Evolutionary conservation across 768 basidiomycete genomes (phyloP), one percentile per base, ranked within the genome.

Genomic region (Hygrocybe coccinea): DNA sequence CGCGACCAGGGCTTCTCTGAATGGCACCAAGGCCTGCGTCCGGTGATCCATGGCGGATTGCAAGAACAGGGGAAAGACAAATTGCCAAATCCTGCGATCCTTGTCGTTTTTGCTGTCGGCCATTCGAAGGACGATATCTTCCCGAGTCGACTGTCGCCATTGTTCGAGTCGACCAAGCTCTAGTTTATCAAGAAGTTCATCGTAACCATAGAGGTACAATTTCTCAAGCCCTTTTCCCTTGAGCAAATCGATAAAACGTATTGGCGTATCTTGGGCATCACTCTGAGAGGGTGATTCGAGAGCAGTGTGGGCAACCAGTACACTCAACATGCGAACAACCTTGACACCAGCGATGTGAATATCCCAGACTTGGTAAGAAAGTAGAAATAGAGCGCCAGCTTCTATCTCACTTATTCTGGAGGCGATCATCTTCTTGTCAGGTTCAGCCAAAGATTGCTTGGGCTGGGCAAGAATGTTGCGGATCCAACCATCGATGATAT

Each of bases 51-150:
- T 74, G 54, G 80, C 83, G 2, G 72, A 66, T 49, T 80, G 81
- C 55, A 90, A 74, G 62, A 91, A 78, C 10, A 74, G 65, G 3
- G 91, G 86, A 60, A 83, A 88, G 47, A 89, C 69, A 63, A 84
- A 84, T 53, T 82, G 76, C 91, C 91, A 93, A 17, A 93, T 71
- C 45, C 77, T 81, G 49, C 79, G 79, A 64, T 93, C 91, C 49
- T 80, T 76, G 37, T 82, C 79, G 43, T 83, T 76, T 5, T 73
- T 70, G 66, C 90, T 91, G 55, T 90, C 87, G 9, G 83, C 88
- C 50, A 93, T 80, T 19, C 81, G 79, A 11, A 91, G 71, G 11
- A 84, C 75, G 25, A 83, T 70, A 55, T 87, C 86, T 0, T 71
- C 67, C 45, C 76, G 77, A 22, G 73, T 74, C 6, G 79, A 79